Percentiles rank a stretch among this genome's conserved stretches.
phyloP scores from a whole-genome alignment of 768 basidiomycete species.

The Lyophyllum shimeji region DNA sequence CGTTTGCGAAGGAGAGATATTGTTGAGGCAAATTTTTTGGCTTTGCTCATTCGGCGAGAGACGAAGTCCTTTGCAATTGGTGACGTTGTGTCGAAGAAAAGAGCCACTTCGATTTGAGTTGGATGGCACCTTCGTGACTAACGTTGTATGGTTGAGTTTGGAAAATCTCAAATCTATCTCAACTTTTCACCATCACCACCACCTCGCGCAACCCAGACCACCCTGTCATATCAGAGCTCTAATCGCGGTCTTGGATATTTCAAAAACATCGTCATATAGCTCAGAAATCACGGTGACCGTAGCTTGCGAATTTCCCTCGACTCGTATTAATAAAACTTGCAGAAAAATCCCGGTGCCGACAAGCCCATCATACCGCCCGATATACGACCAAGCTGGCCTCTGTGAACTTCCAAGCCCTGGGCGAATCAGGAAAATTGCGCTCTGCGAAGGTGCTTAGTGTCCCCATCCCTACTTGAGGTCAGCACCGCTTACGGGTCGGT shows the following conservation, averaged over 20 bases:
- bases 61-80: too few relatives aligned
- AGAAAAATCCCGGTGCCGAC: background rate
- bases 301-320: background rate
- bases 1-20: background rate
- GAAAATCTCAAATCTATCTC: background rate
- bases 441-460: constrained; percentile 18
- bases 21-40: too few relatives aligned
- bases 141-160: background rate
- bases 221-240: background rate
- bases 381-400: background rate
- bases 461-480: background rate
- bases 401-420: background rate
- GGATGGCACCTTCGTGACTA: background rate
- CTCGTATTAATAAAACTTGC: background rate
- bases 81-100: too few relatives aligned
- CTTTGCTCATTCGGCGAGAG: too few relatives aligned
- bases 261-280: background rate
- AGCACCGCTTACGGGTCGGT: constrained; percentile 4
- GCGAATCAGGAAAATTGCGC: background rate
- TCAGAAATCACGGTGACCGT: background rate
- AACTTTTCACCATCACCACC: background rate
- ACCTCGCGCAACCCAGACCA: too few relatives aligned
- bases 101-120: too few relatives aligned
- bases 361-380: background rate
- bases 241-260: background rate